Percentiles rank a stretch among this genome's conserved stretches.
These are phyloP conservation scores for Suillus bovinus DNA, from an alignment of 768 basidiomycete species.

Conservation along the genomic window DNA sequence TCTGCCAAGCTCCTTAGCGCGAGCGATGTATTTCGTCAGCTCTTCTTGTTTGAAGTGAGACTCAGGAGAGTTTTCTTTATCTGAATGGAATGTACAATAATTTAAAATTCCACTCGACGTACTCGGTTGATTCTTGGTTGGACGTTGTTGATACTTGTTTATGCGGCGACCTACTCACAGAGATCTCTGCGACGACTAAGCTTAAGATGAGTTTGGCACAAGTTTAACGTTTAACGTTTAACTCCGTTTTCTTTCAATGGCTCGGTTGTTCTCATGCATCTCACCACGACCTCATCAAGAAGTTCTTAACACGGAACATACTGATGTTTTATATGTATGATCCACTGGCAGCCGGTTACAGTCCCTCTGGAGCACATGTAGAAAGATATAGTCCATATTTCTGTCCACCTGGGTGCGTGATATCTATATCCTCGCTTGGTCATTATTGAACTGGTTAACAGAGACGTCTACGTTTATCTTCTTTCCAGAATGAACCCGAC, in stretches of 20 bases:
- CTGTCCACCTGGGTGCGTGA: constrained; percentile 9
- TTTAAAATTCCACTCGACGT: too few relatives aligned
- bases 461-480: constrained; percentile 34
- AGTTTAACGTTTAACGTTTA: too few relatives aligned
- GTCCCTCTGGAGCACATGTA: constrained; percentile 11
- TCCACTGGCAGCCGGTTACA: background rate
- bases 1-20: too few relatives aligned
- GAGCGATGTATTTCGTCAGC: too few relatives aligned
- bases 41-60: too few relatives aligned
- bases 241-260: background rate
- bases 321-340: background rate
- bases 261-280: background rate
- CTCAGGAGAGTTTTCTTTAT: too few relatives aligned
- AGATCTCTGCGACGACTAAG: too few relatives aligned
- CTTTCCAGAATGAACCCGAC: constrained; percentile 29
- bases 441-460: constrained; percentile 4
- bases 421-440: background rate
- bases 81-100: too few relatives aligned
- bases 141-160: too few relatives aligned
- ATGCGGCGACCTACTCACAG: too few relatives aligned
- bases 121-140: too few relatives aligned
- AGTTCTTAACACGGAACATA: background rate
- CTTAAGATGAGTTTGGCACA: too few relatives aligned
- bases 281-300: background rate
- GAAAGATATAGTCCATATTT: background rate